A percentile compares a stretch with the other conserved stretches of the same genome.
phyloP scores from a whole-genome alignment of 352 stramenopile species.

The Globisporangium megalacanthum region DNA sequence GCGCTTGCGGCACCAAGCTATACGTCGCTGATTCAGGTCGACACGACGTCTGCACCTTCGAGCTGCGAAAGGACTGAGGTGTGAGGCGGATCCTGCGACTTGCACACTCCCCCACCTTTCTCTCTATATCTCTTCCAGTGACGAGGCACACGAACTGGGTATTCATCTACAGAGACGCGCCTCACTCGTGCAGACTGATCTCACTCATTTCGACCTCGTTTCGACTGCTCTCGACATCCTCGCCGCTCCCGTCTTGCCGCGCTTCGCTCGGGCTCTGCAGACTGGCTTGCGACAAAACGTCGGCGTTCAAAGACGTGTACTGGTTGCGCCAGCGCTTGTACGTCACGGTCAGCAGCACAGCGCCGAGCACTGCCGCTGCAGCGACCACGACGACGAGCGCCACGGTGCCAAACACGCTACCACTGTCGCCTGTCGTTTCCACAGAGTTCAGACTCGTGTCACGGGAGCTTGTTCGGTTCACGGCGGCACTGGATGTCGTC shows the following conservation, averaged over 20 bases:
- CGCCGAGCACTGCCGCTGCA: constrained; percentile 23
- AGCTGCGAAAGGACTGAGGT: background rate
- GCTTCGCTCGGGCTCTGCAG: constrained; percentile 13
- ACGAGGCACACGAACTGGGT: no score
- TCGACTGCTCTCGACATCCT: constrained; percentile 5
- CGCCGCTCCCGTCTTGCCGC: constrained; percentile 8
- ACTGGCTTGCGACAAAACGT: constrained; percentile 1
- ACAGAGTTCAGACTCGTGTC: constrained; percentile 2
- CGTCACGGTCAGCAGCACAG: constrained; percentile 26
- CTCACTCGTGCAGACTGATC: constrained; percentile 41
- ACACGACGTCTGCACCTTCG: constrained; percentile 9
- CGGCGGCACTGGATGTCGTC: background rate
- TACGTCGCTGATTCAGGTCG: constrained; percentile 8
- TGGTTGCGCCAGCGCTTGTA: constrained; percentile 54
- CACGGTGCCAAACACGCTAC: constrained; percentile 30
- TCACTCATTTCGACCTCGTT: constrained; percentile 40
- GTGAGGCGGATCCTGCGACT: background rate
- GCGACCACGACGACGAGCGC: constrained; percentile 27
- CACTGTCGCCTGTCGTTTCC: background rate
- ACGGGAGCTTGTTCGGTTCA: background rate
- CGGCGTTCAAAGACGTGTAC: constrained; percentile 41
- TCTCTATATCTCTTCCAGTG: background rate
- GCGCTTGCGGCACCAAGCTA: background rate
- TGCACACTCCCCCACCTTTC: background rate
- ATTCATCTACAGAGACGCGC: no score